Conservation (phyloP, 2,329 filamentous ascomycete genomes). For the Ascochyta koolunga region DNA sequence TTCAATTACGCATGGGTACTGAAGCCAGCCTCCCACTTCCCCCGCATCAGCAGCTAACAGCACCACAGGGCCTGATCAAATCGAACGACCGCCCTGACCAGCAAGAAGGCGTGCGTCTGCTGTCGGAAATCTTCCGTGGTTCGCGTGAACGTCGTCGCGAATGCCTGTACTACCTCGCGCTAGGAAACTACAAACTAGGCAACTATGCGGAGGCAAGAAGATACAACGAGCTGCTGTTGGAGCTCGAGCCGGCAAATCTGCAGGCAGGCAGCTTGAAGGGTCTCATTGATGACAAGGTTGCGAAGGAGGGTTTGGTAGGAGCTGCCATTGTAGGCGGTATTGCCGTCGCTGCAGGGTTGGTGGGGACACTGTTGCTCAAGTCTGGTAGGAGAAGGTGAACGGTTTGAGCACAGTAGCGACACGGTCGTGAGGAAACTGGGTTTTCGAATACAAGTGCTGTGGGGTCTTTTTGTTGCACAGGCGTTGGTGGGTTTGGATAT, state of each 20-base stretch:
- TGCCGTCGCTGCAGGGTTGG: conserved; percentile 88
- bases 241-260: conserved; percentile 88
- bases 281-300: conserved; percentile 94
- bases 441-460: background rate
- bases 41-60: conserved; percentile 12
- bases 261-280: conserved; percentile 86
- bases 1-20: conserved; percentile 99
- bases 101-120: conserved; percentile 89
- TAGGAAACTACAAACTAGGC: conserved; percentile 97
- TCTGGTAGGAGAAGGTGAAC: conserved; percentile 58
- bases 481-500: conserved; percentile 34
- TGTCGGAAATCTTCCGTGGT: conserved; percentile 95
- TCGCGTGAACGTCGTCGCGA: conserved; percentile 92
- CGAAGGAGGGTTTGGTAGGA: conserved; percentile 90
- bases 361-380: conserved; percentile 84
- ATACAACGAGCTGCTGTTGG: conserved; percentile 91
- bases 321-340: conserved; percentile 94
- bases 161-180: conserved; percentile 96
- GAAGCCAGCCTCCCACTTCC: conserved; percentile 2
- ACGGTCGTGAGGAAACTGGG: background rate
- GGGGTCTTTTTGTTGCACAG: conserved; percentile 21
- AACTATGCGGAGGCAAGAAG: conserved; percentile 94
- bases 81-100: conserved; percentile 83
- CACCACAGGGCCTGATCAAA: conserved; percentile 84
- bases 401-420: background rate